Evolutionary conservation across 2,329 filamentous ascomycete species (phyloP), one percentile per base, ranked within the genome.

Genomic region (Neonectria faginata): DNA sequence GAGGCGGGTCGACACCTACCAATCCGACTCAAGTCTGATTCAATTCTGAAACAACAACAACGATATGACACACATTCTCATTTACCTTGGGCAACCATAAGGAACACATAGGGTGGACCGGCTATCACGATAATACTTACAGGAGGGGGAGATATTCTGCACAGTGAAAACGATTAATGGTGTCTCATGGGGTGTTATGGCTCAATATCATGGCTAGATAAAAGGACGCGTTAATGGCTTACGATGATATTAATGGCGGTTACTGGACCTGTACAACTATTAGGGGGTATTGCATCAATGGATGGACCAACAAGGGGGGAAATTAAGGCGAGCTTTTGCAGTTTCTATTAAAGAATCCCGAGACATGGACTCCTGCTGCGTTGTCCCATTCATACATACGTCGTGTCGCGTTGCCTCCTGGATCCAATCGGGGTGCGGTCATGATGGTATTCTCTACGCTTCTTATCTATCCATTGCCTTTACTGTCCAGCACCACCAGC

Each of bases 401-500:
- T 73, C 62, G 53, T 62, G 47, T 72, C 55, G 52, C 60, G 20
- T 57, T 59, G 57, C 52, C 36, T 62, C 31, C 41, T 65, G 48
- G 36, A 50, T 60, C 45, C 39, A 51, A 53, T 68, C 54, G 56
- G 64, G 60, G 60, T 60, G 42, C 56, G 42, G 58, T 54, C 54
- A 61, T 72, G 69, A 67, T 73, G 73, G 66, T 68, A 70, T 62
- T 67, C 33, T 48, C 51, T 57, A 66, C 63, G 31, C 60, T 59
- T 62, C 67, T 42, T 66, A 55, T 63, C 51, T 48, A 61, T 60
- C 42, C 57, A 59, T 45, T 59, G 41, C 57, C 33, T 61, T 55
- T 74, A 70, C 65, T 69, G 69, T 67, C 73, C 68, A 48, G 73
- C 66, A 59, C 76, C 36, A 22, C 73, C 75, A 52, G 70, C 66